Conservation (phyloP, 1,284 basidiomycete genomes). For the Ceratobasidium sp. region DNA sequence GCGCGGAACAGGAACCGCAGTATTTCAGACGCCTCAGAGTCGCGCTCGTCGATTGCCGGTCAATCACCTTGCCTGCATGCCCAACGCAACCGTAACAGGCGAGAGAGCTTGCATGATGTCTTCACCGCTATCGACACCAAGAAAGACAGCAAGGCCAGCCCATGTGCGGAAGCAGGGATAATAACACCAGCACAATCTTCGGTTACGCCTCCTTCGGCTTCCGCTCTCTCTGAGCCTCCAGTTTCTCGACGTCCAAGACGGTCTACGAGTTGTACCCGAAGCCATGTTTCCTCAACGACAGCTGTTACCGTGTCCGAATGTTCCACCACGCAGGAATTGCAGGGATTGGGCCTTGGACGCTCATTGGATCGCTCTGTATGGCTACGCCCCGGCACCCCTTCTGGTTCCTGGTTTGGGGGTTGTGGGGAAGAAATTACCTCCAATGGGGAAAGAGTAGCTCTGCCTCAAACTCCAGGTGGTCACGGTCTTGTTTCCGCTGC, state of each 20-base stretch:
- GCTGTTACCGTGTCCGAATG: slow-evolving; percentile 41
- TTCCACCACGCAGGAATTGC: slow-evolving; percentile 32
- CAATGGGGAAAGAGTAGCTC: slow-evolving; percentile 2
- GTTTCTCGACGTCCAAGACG: background rate
- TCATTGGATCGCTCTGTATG: slow-evolving; percentile 28
- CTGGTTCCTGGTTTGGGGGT: slow-evolving; percentile 31
- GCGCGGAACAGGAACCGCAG: slow-evolving; percentile 22
- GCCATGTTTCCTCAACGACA: slow-evolving; percentile 39
- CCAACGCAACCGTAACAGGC: slow-evolving; percentile 23
- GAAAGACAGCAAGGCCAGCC: slow-evolving; percentile 6
- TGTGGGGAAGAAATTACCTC: background rate
- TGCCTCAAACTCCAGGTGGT: background rate
- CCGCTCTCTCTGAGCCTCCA: background rate
- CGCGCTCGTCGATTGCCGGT: slow-evolving; percentile 26
- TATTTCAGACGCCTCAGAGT: slow-evolving; percentile 38
- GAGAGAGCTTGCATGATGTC: slow-evolving; percentile 36
- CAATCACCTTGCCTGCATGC: slow-evolving; percentile 34
- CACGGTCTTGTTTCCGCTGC: background rate
- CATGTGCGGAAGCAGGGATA: slow-evolving; percentile 4
- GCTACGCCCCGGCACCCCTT: slow-evolving; percentile 27
- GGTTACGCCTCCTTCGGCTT: background rate
- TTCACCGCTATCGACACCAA: slow-evolving; percentile 23
- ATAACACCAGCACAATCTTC: slow-evolving; percentile 4
- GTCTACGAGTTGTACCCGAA: slow-evolving; percentile 35
- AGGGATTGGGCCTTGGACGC: slow-evolving; percentile 23